These are phyloP conservation scores for Trypanosoma mega DNA, from an alignment of 208 protist genomes.

Conservation along the genomic window DNA sequence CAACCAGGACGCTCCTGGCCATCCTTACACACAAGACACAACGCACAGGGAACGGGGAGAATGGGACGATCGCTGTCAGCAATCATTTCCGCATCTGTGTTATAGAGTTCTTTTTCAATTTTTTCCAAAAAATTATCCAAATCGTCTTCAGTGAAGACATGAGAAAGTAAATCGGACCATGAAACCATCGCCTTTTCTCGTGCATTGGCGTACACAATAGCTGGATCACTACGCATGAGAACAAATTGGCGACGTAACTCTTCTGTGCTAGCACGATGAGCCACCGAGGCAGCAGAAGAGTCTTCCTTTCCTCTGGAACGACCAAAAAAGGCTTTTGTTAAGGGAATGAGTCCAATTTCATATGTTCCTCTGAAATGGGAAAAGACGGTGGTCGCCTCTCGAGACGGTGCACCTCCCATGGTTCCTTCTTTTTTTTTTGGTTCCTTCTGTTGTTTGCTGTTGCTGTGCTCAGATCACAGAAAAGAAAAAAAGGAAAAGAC, in stretches of 20 bases:
- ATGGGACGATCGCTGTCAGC: constrained; percentile 32
- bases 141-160: constrained; percentile 67
- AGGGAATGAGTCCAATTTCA: constrained; percentile 80
- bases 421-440: constrained; percentile 4
- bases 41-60: constrained; percentile 69
- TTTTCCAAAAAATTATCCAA: constrained; percentile 69
- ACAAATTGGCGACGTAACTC: constrained; percentile 71
- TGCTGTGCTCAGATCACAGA: constrained; percentile 4
- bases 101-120: constrained; percentile 56
- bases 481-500: background rate
- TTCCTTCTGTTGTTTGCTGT: constrained; percentile 8
- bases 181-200: constrained; percentile 19
- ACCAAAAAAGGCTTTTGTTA: constrained; percentile 78
- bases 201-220: constrained; percentile 64
- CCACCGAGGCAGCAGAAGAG: background rate
- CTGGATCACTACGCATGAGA: constrained; percentile 63
- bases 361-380: constrained; percentile 87
- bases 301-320: constrained; percentile 10
- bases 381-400: constrained; percentile 65
- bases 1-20: constrained; percentile 67
- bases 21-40: constrained; percentile 77
- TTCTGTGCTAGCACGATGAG: background rate
- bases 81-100: constrained; percentile 60
- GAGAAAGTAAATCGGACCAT: constrained; percentile 12
- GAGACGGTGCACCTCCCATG: constrained; percentile 74